phyloP scores from a whole-genome alignment of 768 basidiomycete species.

The Rhodotorula kratochvilovae region DNA sequence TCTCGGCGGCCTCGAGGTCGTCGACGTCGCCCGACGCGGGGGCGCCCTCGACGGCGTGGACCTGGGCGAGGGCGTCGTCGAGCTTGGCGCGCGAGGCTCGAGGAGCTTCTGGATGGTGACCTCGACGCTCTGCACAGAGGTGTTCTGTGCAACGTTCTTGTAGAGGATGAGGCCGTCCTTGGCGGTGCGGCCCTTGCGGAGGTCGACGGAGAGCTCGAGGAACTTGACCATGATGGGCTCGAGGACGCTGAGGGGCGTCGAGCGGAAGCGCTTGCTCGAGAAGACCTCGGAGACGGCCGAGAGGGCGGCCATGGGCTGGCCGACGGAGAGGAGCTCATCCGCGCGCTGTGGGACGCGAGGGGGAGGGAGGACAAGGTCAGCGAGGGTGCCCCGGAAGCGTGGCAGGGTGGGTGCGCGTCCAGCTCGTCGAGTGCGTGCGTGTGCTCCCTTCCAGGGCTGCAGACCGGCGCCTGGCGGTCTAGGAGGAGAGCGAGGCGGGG shows the following conservation, averaged over 20 bases:
- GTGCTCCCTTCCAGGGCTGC: too few species aligned
- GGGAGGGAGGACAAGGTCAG: background rate
- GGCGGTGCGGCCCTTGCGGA: constrained; percentile 86
- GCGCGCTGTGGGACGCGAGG: constrained; percentile 45
- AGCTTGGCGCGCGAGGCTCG: constrained; percentile 49
- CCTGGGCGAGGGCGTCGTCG: constrained; percentile 47
- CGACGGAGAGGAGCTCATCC: constrained; percentile 88
- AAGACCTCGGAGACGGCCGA: constrained; percentile 88
- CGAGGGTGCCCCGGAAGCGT: background rate
- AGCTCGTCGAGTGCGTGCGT: too few species aligned
- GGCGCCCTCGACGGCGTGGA: constrained; percentile 46
- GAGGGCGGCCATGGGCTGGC: constrained; percentile 81
- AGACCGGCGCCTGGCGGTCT: too few species aligned
- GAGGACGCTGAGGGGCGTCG: constrained; percentile 76
- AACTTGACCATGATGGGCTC: constrained; percentile 96
- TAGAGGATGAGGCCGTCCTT: constrained; percentile 95
- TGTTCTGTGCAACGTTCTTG: constrained; percentile 96
- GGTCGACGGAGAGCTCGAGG: constrained; percentile 90
- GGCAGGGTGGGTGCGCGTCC: too few species aligned
- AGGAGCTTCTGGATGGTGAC: constrained; percentile 82
- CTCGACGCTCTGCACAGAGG: constrained; percentile 85
- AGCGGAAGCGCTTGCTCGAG: constrained; percentile 81
- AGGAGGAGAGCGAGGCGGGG: too few species aligned
- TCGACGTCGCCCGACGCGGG: constrained; percentile 65
- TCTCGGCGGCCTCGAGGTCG: constrained; percentile 92